A percentile compares a stretch with the other conserved stretches of the same genome.
Evolutionary conservation across 345 rosid genomes (phyloP).

Genomic region (Geranium brycei): DNA sequence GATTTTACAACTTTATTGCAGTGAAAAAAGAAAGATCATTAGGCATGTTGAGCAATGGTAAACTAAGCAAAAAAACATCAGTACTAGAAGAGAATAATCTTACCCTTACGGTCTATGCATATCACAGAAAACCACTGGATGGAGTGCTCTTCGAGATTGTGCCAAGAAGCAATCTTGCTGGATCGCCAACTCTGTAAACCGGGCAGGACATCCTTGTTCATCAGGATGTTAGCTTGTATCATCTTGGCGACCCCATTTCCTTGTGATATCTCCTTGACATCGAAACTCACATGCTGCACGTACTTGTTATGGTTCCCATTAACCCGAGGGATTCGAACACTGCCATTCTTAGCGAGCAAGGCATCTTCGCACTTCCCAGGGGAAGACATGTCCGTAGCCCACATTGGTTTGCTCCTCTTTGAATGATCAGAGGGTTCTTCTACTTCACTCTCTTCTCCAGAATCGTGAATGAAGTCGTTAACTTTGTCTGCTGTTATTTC

Average conservation of each 20-base stretch:
- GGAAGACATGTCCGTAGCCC: constrained; percentile 46
- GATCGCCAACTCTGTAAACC: constrained; percentile 82
- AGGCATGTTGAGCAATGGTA: background rate
- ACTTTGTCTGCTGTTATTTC: constrained; percentile 69
- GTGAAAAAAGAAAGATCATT: background rate
- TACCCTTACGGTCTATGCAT: constrained; percentile 82
- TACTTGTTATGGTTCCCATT: constrained; percentile 76
- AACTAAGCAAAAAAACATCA: background rate
- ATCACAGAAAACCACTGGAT: constrained; percentile 83
- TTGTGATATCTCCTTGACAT: constrained; percentile 30
- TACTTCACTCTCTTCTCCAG: constrained; percentile 47
- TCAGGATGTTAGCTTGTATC: constrained; percentile 52
- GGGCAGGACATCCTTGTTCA: constrained; percentile 67
- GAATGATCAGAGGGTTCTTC: constrained; percentile 41
- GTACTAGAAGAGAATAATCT: constrained; percentile 7
- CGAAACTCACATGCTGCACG: constrained; percentile 32
- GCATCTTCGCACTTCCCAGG: constrained; percentile 22
- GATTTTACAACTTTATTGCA: too few relatives aligned
- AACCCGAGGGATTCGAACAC: constrained; percentile 51
- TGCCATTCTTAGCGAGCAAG: constrained; percentile 28
- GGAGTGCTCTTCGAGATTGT: constrained; percentile 80
- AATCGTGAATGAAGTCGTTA: constrained; percentile 61
- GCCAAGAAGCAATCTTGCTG: constrained; percentile 81
- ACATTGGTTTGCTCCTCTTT: constrained; percentile 34
- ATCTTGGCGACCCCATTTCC: constrained; percentile 57